Base-by-base conservation (phyloP, 148 eudicot species). In the Fagopyrum tataricum region DNA sequence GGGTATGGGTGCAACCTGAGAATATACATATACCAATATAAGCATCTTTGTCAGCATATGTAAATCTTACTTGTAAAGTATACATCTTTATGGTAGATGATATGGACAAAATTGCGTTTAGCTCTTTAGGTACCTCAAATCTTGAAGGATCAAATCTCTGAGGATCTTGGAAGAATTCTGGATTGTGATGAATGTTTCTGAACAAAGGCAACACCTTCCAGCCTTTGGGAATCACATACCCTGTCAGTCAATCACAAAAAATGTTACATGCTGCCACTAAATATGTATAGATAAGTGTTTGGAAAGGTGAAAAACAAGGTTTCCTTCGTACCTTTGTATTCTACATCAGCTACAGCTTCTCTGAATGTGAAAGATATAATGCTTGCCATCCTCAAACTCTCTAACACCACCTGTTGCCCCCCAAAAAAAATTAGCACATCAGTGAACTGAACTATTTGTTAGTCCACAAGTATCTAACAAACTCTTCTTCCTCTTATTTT, bases 131-230 rank as follows among this genome's bases (percentile, higher is more conserved):
- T 85, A 95, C 98, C 98, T 95, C 89, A 78, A 91, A 95, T 76
- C 98, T 83, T 21, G 83, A 85, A 53, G 90, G 86, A 74, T 95
- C 87, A 78, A 91, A 91, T 21, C 7, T 81, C 76, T 83, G 71
- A 23, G 98, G 96, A 61, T 95, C 83, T 26, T 66, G 66, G 68
- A 87, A 95, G 80, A 82, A 87, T 72, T 80, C 82, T 0, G 98
- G 88, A 79, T 86, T 95, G 74, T 91, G 93, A 79, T 95, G 98
- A 74, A 91, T 91, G 79, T 83, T 95, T 76, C 98, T 84, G 79
- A 95, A 95, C 75, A 95, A 72, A 62, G 98, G 98, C 86, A 95
- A 80, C 46, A 91, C 97, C 80, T 95, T 91, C 98, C 98, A 94
- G 5, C 98, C 96, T 75, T 88, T 90, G 46, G 97, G 97, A 73